Base-by-base conservation (phyloP, 2,329 filamentous ascomycete species). In the Ophiocordyceps sinensis region DNA sequence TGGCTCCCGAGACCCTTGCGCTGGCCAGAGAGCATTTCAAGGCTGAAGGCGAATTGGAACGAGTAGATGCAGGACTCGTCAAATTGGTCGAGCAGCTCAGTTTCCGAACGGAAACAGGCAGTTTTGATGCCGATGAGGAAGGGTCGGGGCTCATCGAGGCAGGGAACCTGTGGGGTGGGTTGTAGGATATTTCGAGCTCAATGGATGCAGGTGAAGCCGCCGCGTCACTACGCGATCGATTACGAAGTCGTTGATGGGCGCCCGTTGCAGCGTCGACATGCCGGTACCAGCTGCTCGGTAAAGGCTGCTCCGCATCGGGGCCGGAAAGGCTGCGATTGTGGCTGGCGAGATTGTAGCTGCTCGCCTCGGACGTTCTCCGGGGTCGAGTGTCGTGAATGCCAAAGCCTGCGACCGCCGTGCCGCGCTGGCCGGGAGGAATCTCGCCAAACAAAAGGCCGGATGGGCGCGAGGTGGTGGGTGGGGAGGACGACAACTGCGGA, bases 391-490 rank as follows among this genome's bases (percentile, higher is more conserved):
- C 53, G 44, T 71, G 65, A 47, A 82, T 82, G 40, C 79, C 79
- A 61, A 76, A 77, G 5, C 75, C 77, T 40, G 67, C 63, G 38
- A 70, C 63, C 17, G 66, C 59, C 23, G 67, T 54, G 48, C 73
- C 67, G 50, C 66, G 67, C 49, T 75, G 68, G 31, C 75, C 67
- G n/a, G 75, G 70, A 26, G 77, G 63, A 49, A 88, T 72, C 58
- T 88, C 85, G 31, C 84, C 84, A 62, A 89, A 89, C 17, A 88
- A 63, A 30, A 84, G 73, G 45, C 70, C 70, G 41, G 68, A 66
- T 38, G 64, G 49, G 46, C 58, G 57, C 28, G 52, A 55, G 39
- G 48, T 51, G 50, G 46, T 57, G 55, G 63, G 53, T 48, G 60
- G 54, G 35, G 53, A 49, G 40, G 56, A 48, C 35, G 49, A 47